phyloP scores from a whole-genome alignment of 495 filamentous ascomycete species.

The Aspergillus bertholletiae region DNA sequence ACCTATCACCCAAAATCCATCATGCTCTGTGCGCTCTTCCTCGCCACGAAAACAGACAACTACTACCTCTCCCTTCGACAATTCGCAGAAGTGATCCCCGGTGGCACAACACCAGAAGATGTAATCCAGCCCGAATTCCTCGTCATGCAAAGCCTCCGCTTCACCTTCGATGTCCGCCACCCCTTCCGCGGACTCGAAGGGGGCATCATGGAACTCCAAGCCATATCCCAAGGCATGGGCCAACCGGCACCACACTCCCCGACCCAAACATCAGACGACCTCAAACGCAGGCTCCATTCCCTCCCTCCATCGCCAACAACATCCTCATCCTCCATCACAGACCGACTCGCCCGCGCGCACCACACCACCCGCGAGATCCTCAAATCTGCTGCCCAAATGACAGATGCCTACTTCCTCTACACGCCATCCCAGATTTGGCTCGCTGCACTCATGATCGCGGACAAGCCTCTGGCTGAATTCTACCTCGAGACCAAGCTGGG shows the following conservation, averaged over 20 bases:
- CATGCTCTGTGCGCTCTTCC: slow-evolving; percentile 80
- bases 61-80: slow-evolving; percentile 68
- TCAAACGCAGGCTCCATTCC: slow-evolving; percentile 29
- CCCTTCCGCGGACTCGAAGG: slow-evolving; percentile 86
- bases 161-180: slow-evolving; percentile 88
- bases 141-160: slow-evolving; percentile 87
- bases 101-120: slow-evolving; percentile 62
- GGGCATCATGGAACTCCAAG: slow-evolving; percentile 76
- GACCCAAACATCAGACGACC: slow-evolving; percentile 32
- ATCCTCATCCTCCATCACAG: slow-evolving; percentile 26
- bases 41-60: slow-evolving; percentile 88
- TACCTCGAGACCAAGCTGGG: slow-evolving; percentile 72
- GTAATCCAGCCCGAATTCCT: slow-evolving; percentile 88
- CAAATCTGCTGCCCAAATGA: slow-evolving; percentile 75
- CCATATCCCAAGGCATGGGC: slow-evolving; percentile 52
- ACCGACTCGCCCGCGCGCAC: slow-evolving; percentile 65
- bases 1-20: slow-evolving; percentile 89
- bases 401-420: slow-evolving; percentile 94
- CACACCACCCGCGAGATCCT: slow-evolving; percentile 65
- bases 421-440: slow-evolving; percentile 94
- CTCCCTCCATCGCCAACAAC: slow-evolving; percentile 20
- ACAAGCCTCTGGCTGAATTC: slow-evolving; percentile 65
- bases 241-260: slow-evolving; percentile 34
- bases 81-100: slow-evolving; percentile 60
- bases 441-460: slow-evolving; percentile 69